A percentile compares a stretch with the other conserved stretches of the same genome.
These are phyloP conservation scores for Metarhizium anisopliae DNA, from an alignment of 2,329 filamentous ascomycete genomes.

Conservation along the genomic window DNA sequence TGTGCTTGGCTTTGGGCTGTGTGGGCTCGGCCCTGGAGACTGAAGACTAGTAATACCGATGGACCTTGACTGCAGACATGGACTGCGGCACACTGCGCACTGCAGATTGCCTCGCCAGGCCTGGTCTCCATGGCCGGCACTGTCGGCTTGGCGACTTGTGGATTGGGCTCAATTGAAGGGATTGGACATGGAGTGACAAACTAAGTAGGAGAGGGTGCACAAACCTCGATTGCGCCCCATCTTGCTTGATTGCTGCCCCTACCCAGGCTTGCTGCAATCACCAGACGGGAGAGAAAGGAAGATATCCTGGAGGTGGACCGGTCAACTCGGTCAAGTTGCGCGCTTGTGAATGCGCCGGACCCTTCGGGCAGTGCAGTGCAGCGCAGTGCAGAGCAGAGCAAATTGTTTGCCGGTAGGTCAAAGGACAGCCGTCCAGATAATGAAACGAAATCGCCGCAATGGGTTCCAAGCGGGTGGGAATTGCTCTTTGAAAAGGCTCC, in stretches of 20 bases:
- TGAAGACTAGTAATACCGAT: no score
- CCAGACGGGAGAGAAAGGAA: not conserved
- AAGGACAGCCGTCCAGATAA: no score
- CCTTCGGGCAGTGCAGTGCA: not conserved
- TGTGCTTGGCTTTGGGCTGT: no score
- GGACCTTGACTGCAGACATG: no score
- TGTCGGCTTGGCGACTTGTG: not conserved
- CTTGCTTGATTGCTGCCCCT: conserved; percentile 15
- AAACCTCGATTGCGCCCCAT: conserved; percentile 49
- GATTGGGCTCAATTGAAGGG: conserved; percentile 5
- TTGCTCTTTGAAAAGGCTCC: no score
- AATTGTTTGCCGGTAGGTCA: not conserved
- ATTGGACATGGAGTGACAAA: not conserved
- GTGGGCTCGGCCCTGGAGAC: no score
- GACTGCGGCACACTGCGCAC: no score
- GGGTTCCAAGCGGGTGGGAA: no score
- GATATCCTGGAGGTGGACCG: not conserved
- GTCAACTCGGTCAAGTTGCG: not conserved
- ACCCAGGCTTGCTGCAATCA: not conserved
- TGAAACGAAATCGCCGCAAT: no score
- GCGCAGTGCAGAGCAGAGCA: not conserved
- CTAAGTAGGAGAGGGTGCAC: conserved; percentile 19
- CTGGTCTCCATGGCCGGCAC: no score
- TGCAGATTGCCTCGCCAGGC: no score
- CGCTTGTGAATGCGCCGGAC: not conserved